Evolutionary conservation across 208 protist species (phyloP).

Genomic region (Angomonas desouzai): DNA sequence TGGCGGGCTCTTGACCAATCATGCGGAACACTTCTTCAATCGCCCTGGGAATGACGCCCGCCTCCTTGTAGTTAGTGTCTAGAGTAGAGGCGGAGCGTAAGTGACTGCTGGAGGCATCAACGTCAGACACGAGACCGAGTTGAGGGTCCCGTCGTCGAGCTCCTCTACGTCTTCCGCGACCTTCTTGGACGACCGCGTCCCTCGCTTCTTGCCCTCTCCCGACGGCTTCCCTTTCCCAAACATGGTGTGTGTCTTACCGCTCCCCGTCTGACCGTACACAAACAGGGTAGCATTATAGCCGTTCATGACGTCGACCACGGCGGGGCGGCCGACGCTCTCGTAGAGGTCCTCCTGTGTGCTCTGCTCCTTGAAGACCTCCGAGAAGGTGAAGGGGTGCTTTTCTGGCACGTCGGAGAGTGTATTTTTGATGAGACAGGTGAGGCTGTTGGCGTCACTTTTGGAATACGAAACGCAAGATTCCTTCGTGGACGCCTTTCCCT

Average conservation of each 20-base stretch:
- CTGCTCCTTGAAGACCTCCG: constrained; percentile 44
- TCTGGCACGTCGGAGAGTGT: not conserved
- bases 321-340: constrained; percentile 71
- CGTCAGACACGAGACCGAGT: not conserved
- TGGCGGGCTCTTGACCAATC: constrained; percentile 56
- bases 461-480: constrained; percentile 19
- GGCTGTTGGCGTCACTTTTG: constrained; percentile 8
- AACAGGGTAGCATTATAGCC: constrained; percentile 90
- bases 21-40: constrained; percentile 88
- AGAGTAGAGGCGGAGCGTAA: not conserved
- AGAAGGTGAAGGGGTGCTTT: constrained; percentile 56
- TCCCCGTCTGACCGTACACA: constrained; percentile 90
- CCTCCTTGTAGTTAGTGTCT: constrained; percentile 9
- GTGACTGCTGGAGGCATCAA: not conserved
- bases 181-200: not conserved
- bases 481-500: constrained; percentile 6
- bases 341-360: constrained; percentile 77
- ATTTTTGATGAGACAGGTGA: constrained; percentile 5
- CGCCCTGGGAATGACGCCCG: constrained; percentile 92
- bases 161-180: not conserved
- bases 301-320: constrained; percentile 86
- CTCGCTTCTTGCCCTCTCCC: not conserved
- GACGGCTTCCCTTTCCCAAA: constrained; percentile 40
- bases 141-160: not conserved
- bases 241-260: constrained; percentile 90